Conservation (phyloP, 1,284 basidiomycete species). For the Ceratobasidium sp. region DNA sequence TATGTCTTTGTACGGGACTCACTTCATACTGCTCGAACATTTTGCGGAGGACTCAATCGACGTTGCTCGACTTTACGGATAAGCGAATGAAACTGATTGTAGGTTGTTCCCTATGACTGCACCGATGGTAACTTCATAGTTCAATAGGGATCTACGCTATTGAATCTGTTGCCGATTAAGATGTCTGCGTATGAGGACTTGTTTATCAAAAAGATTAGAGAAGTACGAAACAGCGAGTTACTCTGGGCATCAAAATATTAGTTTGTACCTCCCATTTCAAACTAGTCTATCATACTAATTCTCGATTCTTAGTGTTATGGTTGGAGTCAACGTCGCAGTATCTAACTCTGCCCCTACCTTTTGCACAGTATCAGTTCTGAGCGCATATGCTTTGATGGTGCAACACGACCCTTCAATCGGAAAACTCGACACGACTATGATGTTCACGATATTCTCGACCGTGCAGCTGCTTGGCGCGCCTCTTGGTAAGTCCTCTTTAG, state of each 20-base stretch:
- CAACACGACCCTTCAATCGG: background rate
- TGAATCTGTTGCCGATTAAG: constrained; percentile 8
- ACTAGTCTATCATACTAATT: no score
- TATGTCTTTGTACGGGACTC: background rate
- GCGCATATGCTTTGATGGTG: constrained; percentile 15
- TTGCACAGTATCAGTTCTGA: constrained; percentile 3
- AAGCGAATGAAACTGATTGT: constrained; percentile 20
- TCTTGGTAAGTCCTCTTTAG: background rate
- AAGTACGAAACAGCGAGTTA: constrained; percentile 2
- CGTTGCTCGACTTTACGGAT: background rate
- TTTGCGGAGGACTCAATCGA: background rate
- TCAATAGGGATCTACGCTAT: background rate
- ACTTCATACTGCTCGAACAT: constrained; percentile 14
- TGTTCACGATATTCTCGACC: constrained; percentile 7
- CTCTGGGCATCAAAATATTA: background rate
- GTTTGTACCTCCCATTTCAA: background rate
- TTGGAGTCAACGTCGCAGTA: background rate
- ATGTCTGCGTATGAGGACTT: constrained; percentile 13
- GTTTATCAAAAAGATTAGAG: background rate
- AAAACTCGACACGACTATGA: background rate
- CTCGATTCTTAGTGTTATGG: background rate
- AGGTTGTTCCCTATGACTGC: background rate
- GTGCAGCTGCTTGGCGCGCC: constrained; percentile 1
- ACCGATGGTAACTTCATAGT: no score
- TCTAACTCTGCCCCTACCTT: background rate